Conservation (phyloP, 176 grass and related monocot species). For the Triticum urartu region DNA sequence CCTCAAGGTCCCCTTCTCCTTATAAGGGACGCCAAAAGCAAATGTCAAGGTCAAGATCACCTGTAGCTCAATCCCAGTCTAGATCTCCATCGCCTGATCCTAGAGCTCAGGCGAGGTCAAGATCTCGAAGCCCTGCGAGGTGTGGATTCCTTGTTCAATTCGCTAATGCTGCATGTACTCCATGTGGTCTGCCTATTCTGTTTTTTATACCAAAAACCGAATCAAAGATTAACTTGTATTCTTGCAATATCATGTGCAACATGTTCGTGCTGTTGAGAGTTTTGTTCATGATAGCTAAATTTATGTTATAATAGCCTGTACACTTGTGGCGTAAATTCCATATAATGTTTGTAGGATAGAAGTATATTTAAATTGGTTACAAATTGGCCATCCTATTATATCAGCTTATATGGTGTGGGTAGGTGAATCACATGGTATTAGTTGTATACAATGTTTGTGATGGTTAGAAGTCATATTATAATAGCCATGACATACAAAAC, state of each 20-base stretch:
- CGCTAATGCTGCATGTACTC: background rate
- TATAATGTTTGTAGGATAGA: background rate
- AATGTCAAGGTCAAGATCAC: slow-evolving; percentile 62
- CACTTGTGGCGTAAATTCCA: background rate
- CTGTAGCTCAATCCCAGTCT: slow-evolving; percentile 45
- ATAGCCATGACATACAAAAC: background rate
- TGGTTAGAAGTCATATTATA: background rate
- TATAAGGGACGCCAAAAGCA: slow-evolving; percentile 51
- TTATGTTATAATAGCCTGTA: background rate
- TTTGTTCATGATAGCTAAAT: background rate
- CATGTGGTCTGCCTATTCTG: background rate
- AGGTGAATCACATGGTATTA: background rate
- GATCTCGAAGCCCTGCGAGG: slow-evolving; percentile 65
- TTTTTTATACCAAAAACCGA: background rate
- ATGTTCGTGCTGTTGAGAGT: background rate
- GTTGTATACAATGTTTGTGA: background rate
- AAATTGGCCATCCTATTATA: background rate
- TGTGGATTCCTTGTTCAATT: slow-evolving; percentile 20
- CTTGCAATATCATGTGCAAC: background rate
- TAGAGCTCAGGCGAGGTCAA: slow-evolving; percentile 44
- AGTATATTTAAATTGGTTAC: background rate
- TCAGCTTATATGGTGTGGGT: background rate
- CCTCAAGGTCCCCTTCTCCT: slow-evolving; percentile 66
- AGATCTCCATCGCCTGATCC: slow-evolving; percentile 53
- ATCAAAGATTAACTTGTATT: background rate